A percentile compares a stretch with the other conserved stretches of the same genome.
Conservation (phyloP, 306 rosid genomes). For the Prinsepia uniflora region DNA sequence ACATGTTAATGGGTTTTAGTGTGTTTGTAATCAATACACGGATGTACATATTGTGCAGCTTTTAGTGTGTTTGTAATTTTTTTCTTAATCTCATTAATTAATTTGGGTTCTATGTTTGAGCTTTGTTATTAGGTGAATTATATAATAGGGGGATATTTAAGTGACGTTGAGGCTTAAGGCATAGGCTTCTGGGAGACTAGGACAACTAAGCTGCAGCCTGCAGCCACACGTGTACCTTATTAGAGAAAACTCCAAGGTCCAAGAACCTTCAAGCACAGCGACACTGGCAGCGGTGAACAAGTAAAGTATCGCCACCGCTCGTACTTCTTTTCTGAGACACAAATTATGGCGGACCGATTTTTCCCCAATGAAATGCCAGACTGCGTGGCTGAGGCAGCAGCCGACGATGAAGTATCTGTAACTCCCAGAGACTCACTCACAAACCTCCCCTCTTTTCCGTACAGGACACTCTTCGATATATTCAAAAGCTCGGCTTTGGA, state of each 20-base stretch:
- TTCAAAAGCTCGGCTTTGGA: conserved; percentile 47
- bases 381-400: conserved; percentile 38
- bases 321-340: neutral
- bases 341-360: conserved; percentile 62
- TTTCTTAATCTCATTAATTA: too few relatives aligned
- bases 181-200: too few relatives aligned
- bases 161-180: too few relatives aligned
- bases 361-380: conserved; percentile 63
- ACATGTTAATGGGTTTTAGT: too few relatives aligned
- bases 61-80: too few relatives aligned
- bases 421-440: conserved; percentile 31
- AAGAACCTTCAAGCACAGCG: neutral
- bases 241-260: neutral
- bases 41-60: too few relatives aligned
- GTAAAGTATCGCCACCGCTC: neutral
- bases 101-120: too few relatives aligned
- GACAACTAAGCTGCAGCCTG: neutral
- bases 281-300: neutral
- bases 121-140: too few relatives aligned
- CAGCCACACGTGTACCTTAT: neutral
- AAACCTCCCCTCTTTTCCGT: conserved; percentile 53
- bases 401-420: conserved; percentile 29
- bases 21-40: too few relatives aligned
- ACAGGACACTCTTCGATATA: conserved; percentile 28
- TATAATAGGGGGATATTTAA: too few relatives aligned